Evolutionary conservation across 176 grass and related monocot species (phyloP), one percentile per base, ranked within the genome.

Genomic region (Carex cristatella): DNA sequence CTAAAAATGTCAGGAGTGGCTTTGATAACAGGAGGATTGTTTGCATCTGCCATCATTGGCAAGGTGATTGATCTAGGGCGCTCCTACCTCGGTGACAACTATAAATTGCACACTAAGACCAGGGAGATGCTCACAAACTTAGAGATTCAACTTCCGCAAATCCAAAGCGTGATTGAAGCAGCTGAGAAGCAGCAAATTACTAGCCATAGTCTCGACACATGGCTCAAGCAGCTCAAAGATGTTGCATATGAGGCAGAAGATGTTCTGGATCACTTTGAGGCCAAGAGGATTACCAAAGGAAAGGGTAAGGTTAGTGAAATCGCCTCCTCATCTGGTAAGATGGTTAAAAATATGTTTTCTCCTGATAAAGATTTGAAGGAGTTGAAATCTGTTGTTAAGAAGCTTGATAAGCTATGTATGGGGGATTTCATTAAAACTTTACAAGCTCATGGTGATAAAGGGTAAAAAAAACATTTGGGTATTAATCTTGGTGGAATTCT

Each of bases 191-290:
- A 19, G 48, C 62, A 15, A 12, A 27, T 30, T 18, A 38, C 9
- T 16, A 71, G 5, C 44, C 35, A 13, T 10, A 19, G 33, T 28
- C 33, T 84, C 32, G 10, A 14, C 7, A 53, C 33, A 84, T 84
- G 81, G 81, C 53, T 84, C 19, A 14, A 84, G 3, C 16, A 71
- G 18, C 3, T 84, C 16, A 84, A 68, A 33, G 15, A 68, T 84
- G 81, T 28, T 13, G 23, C 16, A 2, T 40, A 61, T 40, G 67
- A 68, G 5, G 61, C 58, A 18, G 14, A 61, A 61, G 16, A 61
- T 61, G 58, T 37, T 13, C 27, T 37, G 1, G 12, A 35, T 37
- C 4, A 73, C 8, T 15, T 61, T 0, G 58, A 61, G 58, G 58
- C 58, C 16, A 61, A 19, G 58, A 61, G 58, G 58, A 19, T 19